Base-by-base conservation (phyloP, 345 rosid genomes). In the Laguncularia racemosa region DNA sequence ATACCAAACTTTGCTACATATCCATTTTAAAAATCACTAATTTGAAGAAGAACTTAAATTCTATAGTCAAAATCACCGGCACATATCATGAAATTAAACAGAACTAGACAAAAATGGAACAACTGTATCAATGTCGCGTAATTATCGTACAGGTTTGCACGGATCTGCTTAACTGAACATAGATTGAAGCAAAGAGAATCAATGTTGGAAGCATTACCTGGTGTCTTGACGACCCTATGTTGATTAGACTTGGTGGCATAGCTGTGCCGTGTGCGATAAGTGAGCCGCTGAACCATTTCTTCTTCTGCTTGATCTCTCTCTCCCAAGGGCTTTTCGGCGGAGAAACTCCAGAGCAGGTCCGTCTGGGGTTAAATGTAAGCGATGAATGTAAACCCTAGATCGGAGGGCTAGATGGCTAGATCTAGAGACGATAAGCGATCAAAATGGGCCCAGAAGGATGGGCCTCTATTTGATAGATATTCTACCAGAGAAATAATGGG, bases 191-290 rank as follows among this genome's bases (percentile, higher is more conserved):
- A 33, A 16, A 16, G 17, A 13, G 44, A 16, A 47, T 58, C 46
- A 1, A 8, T 13, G 18, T n/a, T 13, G 14, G 20, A 7, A 17
- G 40, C 40, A 9, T 44, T 72, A 87, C 93, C 97, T 3, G 97
- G 97, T 28, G 96, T 91, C 73, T 85, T 91, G 81, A 91, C 89
- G 69, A 85, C 71, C 59, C 91, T 74, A 71, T 91, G 95, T 83
- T 91, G 96, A 76, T 91, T 91, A 2, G 98, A 91, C 50, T 80
- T 91, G 58, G 96, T 91, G 73, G 96, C 98, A 55, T 91, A 91
- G 77, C 96, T 88, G 78, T 91, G 98, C 46, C 98, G 83, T 55
- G 73, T 73, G 50, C 98, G 84, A 70, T 88, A 88, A 0, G 88
- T 88, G 3, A 91, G 86, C 55, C 98, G 88, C 86, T 91, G 98